Evolutionary conservation across 768 basidiomycete species (phyloP).

Genomic region (Asterophora parasitica): DNA sequence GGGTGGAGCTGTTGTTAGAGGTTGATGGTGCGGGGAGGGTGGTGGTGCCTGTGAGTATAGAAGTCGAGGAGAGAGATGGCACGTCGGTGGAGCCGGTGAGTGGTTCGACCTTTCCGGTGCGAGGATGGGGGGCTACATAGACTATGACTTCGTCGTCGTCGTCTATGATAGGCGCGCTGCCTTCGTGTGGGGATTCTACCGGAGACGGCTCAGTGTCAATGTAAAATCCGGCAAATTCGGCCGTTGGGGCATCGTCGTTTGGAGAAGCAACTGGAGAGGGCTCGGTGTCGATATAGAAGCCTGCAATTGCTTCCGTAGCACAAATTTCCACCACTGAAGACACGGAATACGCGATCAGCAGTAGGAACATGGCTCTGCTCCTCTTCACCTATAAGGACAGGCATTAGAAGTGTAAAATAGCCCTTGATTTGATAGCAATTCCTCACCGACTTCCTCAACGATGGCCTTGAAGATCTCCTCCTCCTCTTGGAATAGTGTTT

Average conservation of each 20-base stretch:
- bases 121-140: slow-evolving; percentile 72
- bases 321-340: slow-evolving; percentile 47
- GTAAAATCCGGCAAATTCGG: slow-evolving; percentile 23
- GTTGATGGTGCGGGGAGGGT: slow-evolving; percentile 1
- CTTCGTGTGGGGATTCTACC: slow-evolving; percentile 9
- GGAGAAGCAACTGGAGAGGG: slow-evolving; percentile 28
- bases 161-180: slow-evolving; percentile 18
- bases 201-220: slow-evolving; percentile 38
- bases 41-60: slow-evolving; percentile 25
- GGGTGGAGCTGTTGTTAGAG: neutral
- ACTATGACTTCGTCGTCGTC: slow-evolving; percentile 70
- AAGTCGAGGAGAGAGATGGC: slow-evolving; percentile 11
- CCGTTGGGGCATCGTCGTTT: neutral
- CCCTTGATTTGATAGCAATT: neutral
- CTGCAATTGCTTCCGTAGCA: slow-evolving; percentile 40
- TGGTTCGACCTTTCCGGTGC: slow-evolving; percentile 21
- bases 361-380: slow-evolving; percentile 61
- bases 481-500: slow-evolving; percentile 47
- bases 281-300: slow-evolving; percentile 67
- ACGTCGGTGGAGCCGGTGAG: slow-evolving; percentile 2
- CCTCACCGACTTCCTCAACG: slow-evolving; percentile 49
- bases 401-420: neutral
- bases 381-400: slow-evolving; percentile 34
- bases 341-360: slow-evolving; percentile 57
- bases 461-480: slow-evolving; percentile 59